Evolutionary conservation across 176 grass and related monocot genomes (phyloP).

Genomic region (Pontederia crassipes): DNA sequence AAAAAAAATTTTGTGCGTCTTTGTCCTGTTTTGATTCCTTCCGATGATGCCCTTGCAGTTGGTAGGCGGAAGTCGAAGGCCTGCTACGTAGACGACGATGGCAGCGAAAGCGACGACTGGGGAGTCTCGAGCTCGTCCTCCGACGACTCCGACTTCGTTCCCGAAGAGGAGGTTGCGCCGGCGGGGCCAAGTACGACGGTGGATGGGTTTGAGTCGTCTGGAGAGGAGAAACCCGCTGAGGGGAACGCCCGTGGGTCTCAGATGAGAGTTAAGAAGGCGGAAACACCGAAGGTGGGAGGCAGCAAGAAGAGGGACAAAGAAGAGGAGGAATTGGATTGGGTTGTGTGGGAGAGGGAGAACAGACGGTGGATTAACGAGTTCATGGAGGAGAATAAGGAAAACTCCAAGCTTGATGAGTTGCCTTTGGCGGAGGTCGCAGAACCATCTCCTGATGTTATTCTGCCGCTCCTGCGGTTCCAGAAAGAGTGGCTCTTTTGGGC

Average conservation of each 20-base stretch:
- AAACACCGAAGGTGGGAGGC: too few relatives aligned
- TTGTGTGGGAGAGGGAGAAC: constrained; percentile 53
- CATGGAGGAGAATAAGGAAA: background rate
- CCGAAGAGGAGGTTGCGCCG: background rate
- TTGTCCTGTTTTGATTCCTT: background rate
- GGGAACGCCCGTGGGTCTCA: background rate
- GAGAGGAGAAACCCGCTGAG: too few relatives aligned
- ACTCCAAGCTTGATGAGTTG: background rate
- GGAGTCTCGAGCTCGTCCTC: background rate
- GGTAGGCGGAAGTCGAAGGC: background rate
- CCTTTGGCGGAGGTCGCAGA: constrained; percentile 19
- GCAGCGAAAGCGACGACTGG: background rate
- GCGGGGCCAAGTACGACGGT: background rate
- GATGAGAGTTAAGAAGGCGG: too few relatives aligned
- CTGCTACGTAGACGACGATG: background rate
- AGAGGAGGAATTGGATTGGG: constrained; percentile 33
- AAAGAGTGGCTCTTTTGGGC: constrained; percentile 96
- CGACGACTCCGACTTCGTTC: constrained; percentile 4
- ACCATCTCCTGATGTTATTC: constrained; percentile 42
- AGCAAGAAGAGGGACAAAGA: background rate
- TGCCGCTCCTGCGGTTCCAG: constrained; percentile 75
- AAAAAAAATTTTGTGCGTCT: background rate
- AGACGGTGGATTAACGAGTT: constrained; percentile 38
- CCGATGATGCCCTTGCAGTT: background rate
- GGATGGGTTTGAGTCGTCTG: background rate